Conservation (phyloP, 2,329 filamentous ascomycete species). For the Colletotrichum salicis region DNA sequence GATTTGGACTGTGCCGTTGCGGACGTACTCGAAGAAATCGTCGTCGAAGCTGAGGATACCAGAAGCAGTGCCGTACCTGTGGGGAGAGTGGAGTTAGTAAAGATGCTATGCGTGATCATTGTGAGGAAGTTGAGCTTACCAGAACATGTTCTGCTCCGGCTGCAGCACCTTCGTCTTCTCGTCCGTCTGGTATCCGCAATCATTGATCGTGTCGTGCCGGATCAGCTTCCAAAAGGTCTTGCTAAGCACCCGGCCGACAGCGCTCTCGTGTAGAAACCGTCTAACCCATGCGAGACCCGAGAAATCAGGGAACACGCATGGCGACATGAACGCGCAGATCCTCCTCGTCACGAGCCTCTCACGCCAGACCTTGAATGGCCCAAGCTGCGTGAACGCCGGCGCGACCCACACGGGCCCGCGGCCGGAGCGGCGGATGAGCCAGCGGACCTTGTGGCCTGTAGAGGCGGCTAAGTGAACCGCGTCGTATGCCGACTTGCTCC, state of each 20-base stretch:
- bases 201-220: constrained; percentile 39
- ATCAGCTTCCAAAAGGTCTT: constrained; percentile 64
- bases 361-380: constrained; percentile 59
- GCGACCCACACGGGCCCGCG: constrained; percentile 65
- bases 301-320: constrained; percentile 38
- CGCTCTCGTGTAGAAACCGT: constrained; percentile 37
- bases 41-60: constrained; percentile 70
- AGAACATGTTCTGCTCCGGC: constrained; percentile 56
- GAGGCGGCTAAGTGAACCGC: constrained; percentile 68
- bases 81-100: not conserved
- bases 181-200: constrained; percentile 50
- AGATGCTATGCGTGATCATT: not conserved
- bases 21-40: constrained; percentile 67
- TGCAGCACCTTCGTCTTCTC: constrained; percentile 49
- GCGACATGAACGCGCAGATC: constrained; percentile 56
- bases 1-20: constrained; percentile 62
- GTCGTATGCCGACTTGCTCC: constrained; percentile 72
- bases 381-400: constrained; percentile 58
- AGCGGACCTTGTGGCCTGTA: constrained; percentile 63
- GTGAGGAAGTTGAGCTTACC: constrained; percentile 47
- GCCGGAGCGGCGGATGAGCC: constrained; percentile 68
- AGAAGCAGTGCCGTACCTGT: constrained; percentile 65
- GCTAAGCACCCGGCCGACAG: constrained; percentile 45
- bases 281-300: constrained; percentile 40
- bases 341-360: constrained; percentile 61